Evolutionary conservation across 2,329 filamentous ascomycete species (phyloP).

Genomic region (Onygenales sp.): DNA sequence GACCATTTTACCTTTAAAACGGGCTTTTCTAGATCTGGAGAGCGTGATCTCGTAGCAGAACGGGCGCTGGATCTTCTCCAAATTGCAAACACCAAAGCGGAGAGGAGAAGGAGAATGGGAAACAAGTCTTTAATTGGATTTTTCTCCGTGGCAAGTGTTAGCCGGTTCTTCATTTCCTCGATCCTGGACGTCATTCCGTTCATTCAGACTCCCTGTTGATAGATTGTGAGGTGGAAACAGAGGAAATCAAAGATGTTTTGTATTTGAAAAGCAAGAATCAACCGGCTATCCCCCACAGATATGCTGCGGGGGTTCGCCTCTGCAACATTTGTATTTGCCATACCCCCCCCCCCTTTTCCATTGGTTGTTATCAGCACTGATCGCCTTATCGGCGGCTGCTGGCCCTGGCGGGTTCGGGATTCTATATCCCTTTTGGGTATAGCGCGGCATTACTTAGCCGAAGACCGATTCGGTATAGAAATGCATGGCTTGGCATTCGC

Average conservation of each 20-base stretch:
- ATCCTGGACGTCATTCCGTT: background rate
- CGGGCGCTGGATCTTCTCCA: background rate
- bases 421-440: constrained; percentile 29
- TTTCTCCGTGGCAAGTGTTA: background rate
- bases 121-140: background rate
- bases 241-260: too few species aligned
- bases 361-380: background rate
- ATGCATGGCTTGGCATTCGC: background rate
- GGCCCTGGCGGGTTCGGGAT: constrained; percentile 15
- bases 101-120: background rate
- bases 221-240: too few species aligned
- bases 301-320: too few species aligned
- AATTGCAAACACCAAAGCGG: background rate
- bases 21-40: constrained; percentile 40
- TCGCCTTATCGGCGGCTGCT: background rate
- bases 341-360: background rate
- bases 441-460: constrained; percentile 8
- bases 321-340: background rate
- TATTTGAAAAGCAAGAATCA: too few species aligned
- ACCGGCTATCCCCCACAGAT: too few species aligned
- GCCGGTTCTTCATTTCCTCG: background rate
- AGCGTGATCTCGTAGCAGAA: constrained; percentile 12
- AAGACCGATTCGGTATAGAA: constrained; percentile 9
- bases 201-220: too few species aligned
- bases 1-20: constrained; percentile 23